Percentiles rank a stretch among this genome's conserved stretches.
Conservation (phyloP, 2,329 filamentous ascomycete genomes). For the Purpureocillium takamizusanense region DNA sequence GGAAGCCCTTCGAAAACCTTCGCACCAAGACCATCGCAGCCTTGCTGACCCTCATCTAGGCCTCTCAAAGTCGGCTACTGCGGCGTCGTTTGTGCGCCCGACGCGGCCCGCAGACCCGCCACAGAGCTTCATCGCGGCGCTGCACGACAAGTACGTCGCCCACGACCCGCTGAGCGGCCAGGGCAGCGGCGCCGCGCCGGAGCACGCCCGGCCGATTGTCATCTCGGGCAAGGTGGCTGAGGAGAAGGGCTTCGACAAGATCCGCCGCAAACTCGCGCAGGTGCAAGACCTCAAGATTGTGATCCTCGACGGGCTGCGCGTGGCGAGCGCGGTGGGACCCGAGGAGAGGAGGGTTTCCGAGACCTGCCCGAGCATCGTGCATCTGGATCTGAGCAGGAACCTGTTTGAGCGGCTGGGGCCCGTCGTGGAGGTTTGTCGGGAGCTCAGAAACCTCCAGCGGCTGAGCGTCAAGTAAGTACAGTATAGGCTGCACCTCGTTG, state of each 20-base stretch:
- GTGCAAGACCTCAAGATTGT: constrained; percentile 72
- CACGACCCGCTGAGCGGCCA: constrained; percentile 29
- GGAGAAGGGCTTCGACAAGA: constrained; percentile 93
- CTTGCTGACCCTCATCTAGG: constrained; percentile 22
- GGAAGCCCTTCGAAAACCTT: background rate
- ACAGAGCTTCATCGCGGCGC: constrained; percentile 68
- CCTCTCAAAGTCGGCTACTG: constrained; percentile 55
- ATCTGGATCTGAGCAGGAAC: constrained; percentile 81
- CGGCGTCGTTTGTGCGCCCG: constrained; percentile 82
- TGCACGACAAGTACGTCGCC: constrained; percentile 76
- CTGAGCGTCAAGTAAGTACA: constrained; percentile 67
- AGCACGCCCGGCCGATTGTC: constrained; percentile 38
- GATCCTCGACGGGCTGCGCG: constrained; percentile 67
- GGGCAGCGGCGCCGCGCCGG: constrained; percentile 21
- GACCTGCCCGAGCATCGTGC: constrained; percentile 58
- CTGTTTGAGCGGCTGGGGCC: constrained; percentile 60
- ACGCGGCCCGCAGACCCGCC: constrained; percentile 59
- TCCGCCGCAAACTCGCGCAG: constrained; percentile 68
- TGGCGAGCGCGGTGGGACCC: constrained; percentile 32
- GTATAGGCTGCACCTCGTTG: no score
- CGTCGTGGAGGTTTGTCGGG: constrained; percentile 61
- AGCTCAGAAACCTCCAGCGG: constrained; percentile 55
- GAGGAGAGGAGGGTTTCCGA: constrained; percentile 30
- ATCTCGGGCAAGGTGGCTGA: constrained; percentile 79
- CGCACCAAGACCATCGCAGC: no score